These are phyloP conservation scores for Fusarium sp. DNA, from an alignment of 2,329 filamentous ascomycete species.

Conservation along the genomic window DNA sequence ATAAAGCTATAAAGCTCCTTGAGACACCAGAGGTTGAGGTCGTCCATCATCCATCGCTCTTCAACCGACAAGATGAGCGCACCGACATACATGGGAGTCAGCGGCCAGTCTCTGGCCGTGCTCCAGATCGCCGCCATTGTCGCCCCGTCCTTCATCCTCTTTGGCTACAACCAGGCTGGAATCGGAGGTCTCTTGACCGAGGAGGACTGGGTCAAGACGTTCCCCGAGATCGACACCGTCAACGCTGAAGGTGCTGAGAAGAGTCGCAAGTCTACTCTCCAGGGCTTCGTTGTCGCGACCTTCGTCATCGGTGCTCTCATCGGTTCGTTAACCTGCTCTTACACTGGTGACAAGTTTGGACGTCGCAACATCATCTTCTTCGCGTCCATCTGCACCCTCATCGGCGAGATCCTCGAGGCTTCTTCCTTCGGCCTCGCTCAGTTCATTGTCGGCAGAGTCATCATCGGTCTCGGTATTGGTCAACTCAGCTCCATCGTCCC, in stretches of 20 bases:
- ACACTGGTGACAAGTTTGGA: slow-evolving; percentile 70
- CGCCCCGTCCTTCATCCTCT: slow-evolving; percentile 60
- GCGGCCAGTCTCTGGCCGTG: slow-evolving; percentile 53
- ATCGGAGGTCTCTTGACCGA: slow-evolving; percentile 79
- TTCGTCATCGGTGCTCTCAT: slow-evolving; percentile 71
- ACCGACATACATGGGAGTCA: slow-evolving; percentile 52
- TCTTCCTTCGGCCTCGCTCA: slow-evolving; percentile 59
- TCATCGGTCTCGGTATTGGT: slow-evolving; percentile 67
- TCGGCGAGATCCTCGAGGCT: slow-evolving; percentile 69
- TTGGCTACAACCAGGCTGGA: slow-evolving; percentile 75
- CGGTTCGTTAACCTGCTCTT: slow-evolving; percentile 58
- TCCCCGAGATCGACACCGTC: slow-evolving; percentile 64
- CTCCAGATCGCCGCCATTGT: slow-evolving; percentile 60
- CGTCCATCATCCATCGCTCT: not conserved
- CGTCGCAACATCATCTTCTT: slow-evolving; percentile 68
- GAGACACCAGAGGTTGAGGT: not conserved
- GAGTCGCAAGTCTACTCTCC: slow-evolving; percentile 60
- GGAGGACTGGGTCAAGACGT: slow-evolving; percentile 67
- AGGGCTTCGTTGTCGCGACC: slow-evolving; percentile 60
- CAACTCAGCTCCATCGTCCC: slow-evolving; percentile 65
- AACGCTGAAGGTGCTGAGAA: slow-evolving; percentile 57
- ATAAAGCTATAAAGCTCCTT: slow-evolving; percentile 2
- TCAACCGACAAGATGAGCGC: slow-evolving; percentile 26
- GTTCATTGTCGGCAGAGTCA: slow-evolving; percentile 60
- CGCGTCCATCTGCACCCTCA: slow-evolving; percentile 62